phyloP scores from a whole-genome alignment of 805 yeast genomes.

The Saturnispora hagleri region DNA sequence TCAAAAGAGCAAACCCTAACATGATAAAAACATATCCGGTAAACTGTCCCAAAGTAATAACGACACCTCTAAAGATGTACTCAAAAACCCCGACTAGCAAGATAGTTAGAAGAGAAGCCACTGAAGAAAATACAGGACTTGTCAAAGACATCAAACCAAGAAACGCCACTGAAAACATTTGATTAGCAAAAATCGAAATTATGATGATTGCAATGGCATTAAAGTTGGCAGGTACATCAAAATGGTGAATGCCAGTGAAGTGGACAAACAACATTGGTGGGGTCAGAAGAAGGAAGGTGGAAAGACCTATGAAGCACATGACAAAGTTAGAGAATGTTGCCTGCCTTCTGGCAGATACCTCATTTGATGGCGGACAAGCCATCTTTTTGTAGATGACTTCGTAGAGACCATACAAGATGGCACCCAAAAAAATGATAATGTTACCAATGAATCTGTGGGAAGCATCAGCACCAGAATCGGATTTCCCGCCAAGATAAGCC shows the following conservation, averaged over 20 bases:
- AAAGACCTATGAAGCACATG: slow-evolving; percentile 58
- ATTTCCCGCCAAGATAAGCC: slow-evolving; percentile 49
- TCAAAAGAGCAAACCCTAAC: slow-evolving; percentile 57
- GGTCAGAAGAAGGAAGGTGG: slow-evolving; percentile 44
- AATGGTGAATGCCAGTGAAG: slow-evolving; percentile 45
- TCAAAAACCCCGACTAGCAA: slow-evolving; percentile 72
- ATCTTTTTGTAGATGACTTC: slow-evolving; percentile 74
- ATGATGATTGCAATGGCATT: slow-evolving; percentile 36
- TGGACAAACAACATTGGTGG: slow-evolving; percentile 40
- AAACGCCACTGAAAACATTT: slow-evolving; percentile 62
- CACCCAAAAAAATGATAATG: slow-evolving; percentile 60
- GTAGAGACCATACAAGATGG: slow-evolving; percentile 69
- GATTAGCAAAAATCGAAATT: slow-evolving; percentile 52
- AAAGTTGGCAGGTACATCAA: slow-evolving; percentile 40
- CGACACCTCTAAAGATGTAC: slow-evolving; percentile 55
- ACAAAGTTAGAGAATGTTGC: slow-evolving; percentile 73
- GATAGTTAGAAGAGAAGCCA: slow-evolving; percentile 55
- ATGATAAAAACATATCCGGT: slow-evolving; percentile 64
- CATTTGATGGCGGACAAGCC: slow-evolving; percentile 62
- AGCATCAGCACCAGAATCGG: slow-evolving; percentile 25
- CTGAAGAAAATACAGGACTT: slow-evolving; percentile 73
- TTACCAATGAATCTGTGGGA: slow-evolving; percentile 65
- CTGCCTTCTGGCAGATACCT: slow-evolving; percentile 56
- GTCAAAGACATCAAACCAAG: slow-evolving; percentile 75
- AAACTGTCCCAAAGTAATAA: slow-evolving; percentile 45